phyloP scores from a whole-genome alignment of 495 filamentous ascomycete genomes.

The Penicillium egyptiacum region DNA sequence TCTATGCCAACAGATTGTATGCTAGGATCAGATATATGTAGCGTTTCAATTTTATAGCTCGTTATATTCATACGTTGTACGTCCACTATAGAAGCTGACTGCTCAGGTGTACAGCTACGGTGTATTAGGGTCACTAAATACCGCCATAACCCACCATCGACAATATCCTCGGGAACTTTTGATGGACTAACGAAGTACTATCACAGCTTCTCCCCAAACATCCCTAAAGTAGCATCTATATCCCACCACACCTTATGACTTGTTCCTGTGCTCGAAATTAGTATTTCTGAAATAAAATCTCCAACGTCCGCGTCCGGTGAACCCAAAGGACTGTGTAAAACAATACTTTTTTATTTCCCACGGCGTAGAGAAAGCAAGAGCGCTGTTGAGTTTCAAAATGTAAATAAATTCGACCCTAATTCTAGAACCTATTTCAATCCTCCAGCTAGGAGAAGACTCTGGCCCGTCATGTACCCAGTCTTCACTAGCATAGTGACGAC shows the following conservation, averaged over 20 bases:
- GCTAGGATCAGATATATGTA: not conserved
- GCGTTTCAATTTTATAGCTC: not conserved
- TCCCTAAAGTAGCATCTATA: not conserved
- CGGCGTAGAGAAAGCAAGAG: not conserved
- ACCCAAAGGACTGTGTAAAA: not conserved
- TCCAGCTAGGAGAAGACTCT: constrained; percentile 58
- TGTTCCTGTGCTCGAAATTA: not conserved
- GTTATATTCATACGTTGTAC: not conserved
- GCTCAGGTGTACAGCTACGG: too few relatives aligned
- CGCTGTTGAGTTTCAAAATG: not conserved
- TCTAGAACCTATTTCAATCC: constrained; percentile 45
- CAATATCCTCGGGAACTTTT: not conserved
- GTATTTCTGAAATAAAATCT: not conserved
- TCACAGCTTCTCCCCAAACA: not conserved
- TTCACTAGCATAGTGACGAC: constrained; percentile 64
- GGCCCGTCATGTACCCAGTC: constrained; percentile 70
- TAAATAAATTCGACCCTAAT: not conserved
- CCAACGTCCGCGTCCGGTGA: not conserved
- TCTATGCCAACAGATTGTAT: not conserved
- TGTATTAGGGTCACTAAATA: too few relatives aligned
- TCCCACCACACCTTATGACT: not conserved
- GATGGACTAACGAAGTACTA: too few relatives aligned
- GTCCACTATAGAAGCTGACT: not conserved
- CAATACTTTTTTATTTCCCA: not conserved
- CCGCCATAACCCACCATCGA: too few relatives aligned